Evolutionary conservation across 2,329 filamentous ascomycete genomes (phyloP).

Genomic region (Botrytis medusae): DNA sequence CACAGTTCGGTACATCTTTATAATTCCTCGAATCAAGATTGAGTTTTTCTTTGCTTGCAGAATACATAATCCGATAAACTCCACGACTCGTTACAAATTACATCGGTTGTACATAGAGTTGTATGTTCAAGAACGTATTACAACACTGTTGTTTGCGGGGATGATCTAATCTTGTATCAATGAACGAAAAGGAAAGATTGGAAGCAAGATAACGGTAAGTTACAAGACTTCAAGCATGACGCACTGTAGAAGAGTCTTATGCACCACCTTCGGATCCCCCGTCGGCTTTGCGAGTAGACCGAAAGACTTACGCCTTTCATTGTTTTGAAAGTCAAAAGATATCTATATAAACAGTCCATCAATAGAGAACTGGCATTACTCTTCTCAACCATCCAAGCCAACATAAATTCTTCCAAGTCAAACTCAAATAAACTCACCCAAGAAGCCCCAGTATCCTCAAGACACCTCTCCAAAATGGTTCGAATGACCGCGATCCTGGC

Average conservation of each 20-base stretch:
- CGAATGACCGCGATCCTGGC: neutral
- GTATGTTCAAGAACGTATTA: neutral
- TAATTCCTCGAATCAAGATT: neutral
- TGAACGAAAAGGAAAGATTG: neutral
- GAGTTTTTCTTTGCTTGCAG: neutral
- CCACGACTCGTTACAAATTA: neutral
- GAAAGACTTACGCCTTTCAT: neutral
- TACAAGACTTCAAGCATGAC: neutral
- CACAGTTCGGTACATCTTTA: neutral
- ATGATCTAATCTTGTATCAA: neutral
- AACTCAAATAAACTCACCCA: neutral
- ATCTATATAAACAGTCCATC: neutral
- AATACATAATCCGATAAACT: neutral
- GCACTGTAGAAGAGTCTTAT: neutral
- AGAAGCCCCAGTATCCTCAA: neutral
- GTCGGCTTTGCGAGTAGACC: neutral
- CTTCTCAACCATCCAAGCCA: neutral
- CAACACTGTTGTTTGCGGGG: too few relatives aligned
- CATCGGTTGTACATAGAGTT: neutral
- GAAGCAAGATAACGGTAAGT: neutral
- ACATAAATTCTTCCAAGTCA: neutral
- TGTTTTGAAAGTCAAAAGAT: neutral
- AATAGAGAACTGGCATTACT: neutral
- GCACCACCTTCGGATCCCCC: neutral
- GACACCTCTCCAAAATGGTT: neutral